Conservation (phyloP, 2,329 filamentous ascomycete species). For the Ilyonectria robusta region DNA sequence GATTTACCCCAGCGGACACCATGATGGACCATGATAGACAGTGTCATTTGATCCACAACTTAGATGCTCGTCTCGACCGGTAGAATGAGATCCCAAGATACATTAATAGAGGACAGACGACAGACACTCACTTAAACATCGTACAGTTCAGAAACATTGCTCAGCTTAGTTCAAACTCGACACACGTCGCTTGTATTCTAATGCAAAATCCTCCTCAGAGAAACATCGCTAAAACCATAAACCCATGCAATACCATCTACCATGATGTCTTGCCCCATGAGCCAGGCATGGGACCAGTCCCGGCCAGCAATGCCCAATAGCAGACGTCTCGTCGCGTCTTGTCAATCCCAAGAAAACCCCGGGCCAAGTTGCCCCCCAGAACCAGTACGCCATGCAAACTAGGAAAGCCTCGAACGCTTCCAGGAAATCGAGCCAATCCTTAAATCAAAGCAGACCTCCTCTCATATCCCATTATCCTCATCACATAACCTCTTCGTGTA, state of each 20-base stretch:
- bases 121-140: too few relatives aligned
- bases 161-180: constrained; percentile 3
- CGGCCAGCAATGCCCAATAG: constrained; percentile 14
- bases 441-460: constrained; percentile 16
- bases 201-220: constrained; percentile 15
- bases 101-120: too few relatives aligned
- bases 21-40: background rate
- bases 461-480: constrained; percentile 29
- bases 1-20: background rate
- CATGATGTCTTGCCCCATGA: constrained; percentile 11
- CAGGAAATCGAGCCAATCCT: too few relatives aligned
- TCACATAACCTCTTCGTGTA: constrained; percentile 1
- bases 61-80: too few relatives aligned
- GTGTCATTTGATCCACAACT: background rate
- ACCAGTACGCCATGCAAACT: constrained; percentile 25
- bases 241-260: constrained; percentile 21
- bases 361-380: constrained; percentile 2
- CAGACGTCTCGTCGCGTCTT: constrained; percentile 7
- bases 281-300: constrained; percentile 21
- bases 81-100: too few relatives aligned
- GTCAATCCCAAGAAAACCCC: constrained; percentile 3
- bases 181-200: constrained; percentile 4
- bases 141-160: background rate
- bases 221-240: constrained; percentile 15
- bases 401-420: background rate